Evolutionary conservation across 2,329 filamentous ascomycete species (phyloP).

Genomic region (Amesomyces nigricolor): DNA sequence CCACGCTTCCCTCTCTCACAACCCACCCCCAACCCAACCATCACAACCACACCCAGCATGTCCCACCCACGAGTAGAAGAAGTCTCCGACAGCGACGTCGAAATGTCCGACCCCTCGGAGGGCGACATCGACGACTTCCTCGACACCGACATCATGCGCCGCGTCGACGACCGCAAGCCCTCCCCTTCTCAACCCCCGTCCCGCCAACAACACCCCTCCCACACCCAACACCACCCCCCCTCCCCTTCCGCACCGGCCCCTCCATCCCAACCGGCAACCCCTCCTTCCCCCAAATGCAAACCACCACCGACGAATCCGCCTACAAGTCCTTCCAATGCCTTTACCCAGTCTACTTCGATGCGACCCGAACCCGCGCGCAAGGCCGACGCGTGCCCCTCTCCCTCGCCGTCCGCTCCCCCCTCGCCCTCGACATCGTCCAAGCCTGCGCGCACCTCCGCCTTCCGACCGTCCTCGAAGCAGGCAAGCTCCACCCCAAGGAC

Average conservation of each 20-base stretch:
- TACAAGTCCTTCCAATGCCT: constrained; percentile 81
- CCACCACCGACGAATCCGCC: constrained; percentile 43
- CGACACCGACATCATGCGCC: constrained; percentile 52
- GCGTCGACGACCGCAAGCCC: constrained; percentile 32
- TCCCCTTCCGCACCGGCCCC: constrained; percentile 18
- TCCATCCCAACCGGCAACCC: constrained; percentile 27
- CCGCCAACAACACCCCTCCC: constrained; percentile 11
- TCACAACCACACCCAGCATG: constrained; percentile 15
- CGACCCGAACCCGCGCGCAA: constrained; percentile 63
- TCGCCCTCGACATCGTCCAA: constrained; percentile 83
- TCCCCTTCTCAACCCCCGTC: constrained; percentile 9
- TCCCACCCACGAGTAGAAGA: constrained; percentile 89
- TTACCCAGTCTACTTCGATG: constrained; percentile 95
- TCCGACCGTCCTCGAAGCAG: constrained; percentile 76
- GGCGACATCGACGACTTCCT: constrained; percentile 67
- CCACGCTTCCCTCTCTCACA: background rate
- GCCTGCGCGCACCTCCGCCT: constrained; percentile 71
- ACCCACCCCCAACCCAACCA: background rate
- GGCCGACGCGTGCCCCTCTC: constrained; percentile 71
- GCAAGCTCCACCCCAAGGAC: constrained; percentile 90
- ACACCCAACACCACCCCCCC: constrained; percentile 7
- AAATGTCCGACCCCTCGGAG: constrained; percentile 77
- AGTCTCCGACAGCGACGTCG: constrained; percentile 73
- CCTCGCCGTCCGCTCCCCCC: constrained; percentile 74
- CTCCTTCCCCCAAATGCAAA: constrained; percentile 31